Evolutionary conservation across 768 basidiomycete genomes (phyloP).

Genomic region (Saitozyma podzolica): DNA sequence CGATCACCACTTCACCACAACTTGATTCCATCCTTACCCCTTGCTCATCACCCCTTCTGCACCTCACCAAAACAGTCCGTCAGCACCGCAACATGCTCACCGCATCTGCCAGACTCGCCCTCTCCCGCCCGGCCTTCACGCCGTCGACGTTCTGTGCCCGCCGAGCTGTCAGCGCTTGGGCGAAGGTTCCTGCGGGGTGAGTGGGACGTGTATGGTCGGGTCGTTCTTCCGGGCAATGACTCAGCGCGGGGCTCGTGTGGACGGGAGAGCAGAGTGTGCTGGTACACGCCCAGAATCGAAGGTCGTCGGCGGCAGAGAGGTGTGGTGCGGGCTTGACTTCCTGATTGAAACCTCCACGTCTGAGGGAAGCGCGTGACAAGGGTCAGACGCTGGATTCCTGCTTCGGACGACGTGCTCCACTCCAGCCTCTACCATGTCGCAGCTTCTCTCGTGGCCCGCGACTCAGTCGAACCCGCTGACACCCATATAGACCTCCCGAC

Average conservation of each 20-base stretch:
- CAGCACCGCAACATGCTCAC: not conserved
- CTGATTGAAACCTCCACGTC: no score
- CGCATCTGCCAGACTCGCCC: not conserved
- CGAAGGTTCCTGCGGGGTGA: slow-evolving; percentile 48
- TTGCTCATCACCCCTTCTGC: not conserved
- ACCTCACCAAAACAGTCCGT: not conserved
- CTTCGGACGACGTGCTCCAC: no score
- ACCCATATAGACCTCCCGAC: slow-evolving; percentile 40
- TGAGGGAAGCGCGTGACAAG: no score
- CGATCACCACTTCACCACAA: no score
- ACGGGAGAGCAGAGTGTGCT: not conserved
- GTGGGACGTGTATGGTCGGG: slow-evolving; percentile 6
- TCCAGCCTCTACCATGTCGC: no score
- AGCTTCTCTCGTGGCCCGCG: no score
- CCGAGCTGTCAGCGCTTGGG: slow-evolving; percentile 25
- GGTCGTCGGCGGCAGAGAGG: no score
- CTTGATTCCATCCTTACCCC: no score
- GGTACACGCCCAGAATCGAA: no score
- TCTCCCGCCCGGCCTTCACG: not conserved
- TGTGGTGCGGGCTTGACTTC: no score
- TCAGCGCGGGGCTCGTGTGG: not conserved
- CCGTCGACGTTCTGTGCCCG: not conserved
- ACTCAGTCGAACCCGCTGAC: not conserved
- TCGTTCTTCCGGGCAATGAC: not conserved
- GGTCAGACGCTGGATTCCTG: no score